Percentiles rank a stretch among this genome's conserved stretches.
Conservation (phyloP, 108 stramenopile genomes). For the Epipyxis sp. region DNA sequence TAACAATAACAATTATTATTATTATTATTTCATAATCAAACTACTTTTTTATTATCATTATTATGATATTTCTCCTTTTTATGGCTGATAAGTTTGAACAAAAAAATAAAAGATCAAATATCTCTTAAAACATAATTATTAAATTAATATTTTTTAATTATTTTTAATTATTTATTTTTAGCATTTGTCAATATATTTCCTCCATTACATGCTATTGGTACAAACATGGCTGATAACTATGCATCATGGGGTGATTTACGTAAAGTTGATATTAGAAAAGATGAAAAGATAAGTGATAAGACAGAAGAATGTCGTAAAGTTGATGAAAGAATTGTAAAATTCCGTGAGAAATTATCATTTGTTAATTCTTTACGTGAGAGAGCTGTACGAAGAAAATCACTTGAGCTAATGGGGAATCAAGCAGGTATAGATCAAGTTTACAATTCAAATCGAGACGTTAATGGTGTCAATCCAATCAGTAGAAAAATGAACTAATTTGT, state of each 20-base stretch:
- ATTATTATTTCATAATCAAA: neutral
- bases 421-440: no score
- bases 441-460: no score
- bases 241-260: slow-evolving; percentile 18
- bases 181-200: slow-evolving; percentile 29
- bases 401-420: no score
- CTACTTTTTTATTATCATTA: no score
- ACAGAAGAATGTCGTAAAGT: slow-evolving; percentile 9
- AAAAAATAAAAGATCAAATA: no score
- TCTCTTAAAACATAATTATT: no score
- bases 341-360: slow-evolving; percentile 6
- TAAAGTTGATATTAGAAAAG: neutral
- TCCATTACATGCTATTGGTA: slow-evolving; percentile 18
- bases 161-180: neutral
- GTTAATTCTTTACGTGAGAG: no score
- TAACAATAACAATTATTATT: neutral
- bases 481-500: no score
- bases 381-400: no score
- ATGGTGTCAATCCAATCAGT: no score
- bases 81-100: no score
- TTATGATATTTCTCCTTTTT: no score
- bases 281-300: neutral
- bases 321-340: slow-evolving; percentile 23
- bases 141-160: neutral
- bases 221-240: slow-evolving; percentile 5